Conservation (phyloP, 2,329 filamentous ascomycete genomes). For the Cladosporium sp. region DNA sequence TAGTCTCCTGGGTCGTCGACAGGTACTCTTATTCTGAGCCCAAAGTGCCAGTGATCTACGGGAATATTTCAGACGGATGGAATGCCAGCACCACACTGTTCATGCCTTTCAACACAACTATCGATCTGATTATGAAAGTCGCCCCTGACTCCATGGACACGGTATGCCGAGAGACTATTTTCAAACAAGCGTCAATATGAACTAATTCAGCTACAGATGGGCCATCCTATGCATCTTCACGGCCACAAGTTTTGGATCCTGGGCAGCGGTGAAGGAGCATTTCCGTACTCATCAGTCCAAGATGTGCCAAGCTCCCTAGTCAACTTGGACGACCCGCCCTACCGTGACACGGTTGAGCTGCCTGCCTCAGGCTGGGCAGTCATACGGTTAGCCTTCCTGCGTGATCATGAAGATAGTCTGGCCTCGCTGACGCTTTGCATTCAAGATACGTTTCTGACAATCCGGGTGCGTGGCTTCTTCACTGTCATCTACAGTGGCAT, state of each 20-base stretch:
- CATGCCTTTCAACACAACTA: constrained; percentile 1
- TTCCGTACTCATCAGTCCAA: neutral
- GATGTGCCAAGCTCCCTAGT: neutral
- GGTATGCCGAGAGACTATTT: neutral
- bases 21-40: neutral
- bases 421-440: neutral
- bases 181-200: neutral
- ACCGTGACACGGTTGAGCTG: neutral
- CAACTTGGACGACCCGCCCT: neutral
- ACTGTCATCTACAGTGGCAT: constrained; percentile 1
- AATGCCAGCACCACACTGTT: neutral
- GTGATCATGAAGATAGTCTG: neutral
- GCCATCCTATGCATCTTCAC: constrained; percentile 59
- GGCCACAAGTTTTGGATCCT: constrained; percentile 60
- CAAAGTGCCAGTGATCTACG: neutral
- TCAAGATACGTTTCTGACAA: neutral
- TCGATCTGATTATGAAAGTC: neutral
- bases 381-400: neutral
- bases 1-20: neutral
- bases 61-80: neutral
- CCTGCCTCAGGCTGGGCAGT: constrained; percentile 1
- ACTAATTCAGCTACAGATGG: neutral
- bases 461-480: neutral
- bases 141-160: constrained; percentile 1
- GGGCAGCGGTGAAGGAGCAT: constrained; percentile 39